These are phyloP conservation scores for Colletotrichum sp. DNA, from an alignment of 2,329 filamentous ascomycete species.

Conservation along the genomic window DNA sequence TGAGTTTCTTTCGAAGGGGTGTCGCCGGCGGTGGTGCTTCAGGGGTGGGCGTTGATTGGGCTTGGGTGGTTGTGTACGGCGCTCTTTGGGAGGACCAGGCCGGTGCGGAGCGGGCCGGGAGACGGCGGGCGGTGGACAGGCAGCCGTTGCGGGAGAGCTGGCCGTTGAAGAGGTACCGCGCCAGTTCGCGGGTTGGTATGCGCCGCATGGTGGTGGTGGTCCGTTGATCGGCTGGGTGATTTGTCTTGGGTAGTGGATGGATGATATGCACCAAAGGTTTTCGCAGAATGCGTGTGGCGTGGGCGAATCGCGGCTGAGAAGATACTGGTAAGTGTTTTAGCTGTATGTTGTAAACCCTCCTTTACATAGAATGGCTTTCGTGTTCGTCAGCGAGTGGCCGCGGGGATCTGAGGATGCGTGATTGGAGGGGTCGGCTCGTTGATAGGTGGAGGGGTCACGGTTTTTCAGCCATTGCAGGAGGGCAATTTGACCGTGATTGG, in stretches of 20 bases:
- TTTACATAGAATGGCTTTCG: neutral
- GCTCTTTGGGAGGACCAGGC: neutral
- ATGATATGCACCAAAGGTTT: neutral
- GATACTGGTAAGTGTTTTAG: neutral
- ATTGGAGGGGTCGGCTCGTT: constrained; percentile 1
- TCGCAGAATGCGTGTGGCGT: neutral
- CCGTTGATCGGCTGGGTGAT: neutral
- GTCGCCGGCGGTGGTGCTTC: constrained; percentile 35
- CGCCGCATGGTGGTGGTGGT: constrained; percentile 43
- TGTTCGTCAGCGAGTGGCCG: constrained; percentile 7
- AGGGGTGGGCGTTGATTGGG: constrained; percentile 25
- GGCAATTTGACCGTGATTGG: neutral
- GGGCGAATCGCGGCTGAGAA: neutral
- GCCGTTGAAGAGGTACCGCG: constrained; percentile 55
- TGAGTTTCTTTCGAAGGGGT: constrained; percentile 74
- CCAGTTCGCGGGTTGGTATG: constrained; percentile 47
- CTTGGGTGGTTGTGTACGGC: constrained; percentile 28
- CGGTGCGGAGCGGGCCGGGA: constrained; percentile 15
- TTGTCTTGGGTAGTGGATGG: neutral
- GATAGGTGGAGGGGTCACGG: neutral
- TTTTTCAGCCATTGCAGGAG: neutral
- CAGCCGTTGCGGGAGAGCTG: constrained; percentile 49
- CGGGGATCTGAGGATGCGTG: neutral
- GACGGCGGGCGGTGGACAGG: constrained; percentile 24
- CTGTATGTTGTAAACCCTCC: constrained; percentile 6